These are phyloP conservation scores for Murraya paniculata DNA, from an alignment of 345 rosid genomes.

Conservation along the genomic window DNA sequence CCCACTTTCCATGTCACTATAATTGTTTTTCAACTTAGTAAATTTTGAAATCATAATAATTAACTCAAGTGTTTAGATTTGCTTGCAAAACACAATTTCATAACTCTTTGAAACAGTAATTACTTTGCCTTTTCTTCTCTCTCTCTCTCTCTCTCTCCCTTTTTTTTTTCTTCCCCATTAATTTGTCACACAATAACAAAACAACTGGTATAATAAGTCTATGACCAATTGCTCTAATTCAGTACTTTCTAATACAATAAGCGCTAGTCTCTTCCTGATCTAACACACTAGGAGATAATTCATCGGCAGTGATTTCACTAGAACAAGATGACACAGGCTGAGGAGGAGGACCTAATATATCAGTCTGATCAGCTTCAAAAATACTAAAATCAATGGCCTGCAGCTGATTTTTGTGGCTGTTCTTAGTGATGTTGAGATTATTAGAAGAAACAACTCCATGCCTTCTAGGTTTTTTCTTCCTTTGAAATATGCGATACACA, in stretches of 20 bases:
- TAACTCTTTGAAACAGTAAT: slow-evolving; percentile 11
- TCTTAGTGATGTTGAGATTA: neutral
- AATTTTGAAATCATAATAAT: neutral
- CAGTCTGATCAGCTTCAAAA: slow-evolving; percentile 12
- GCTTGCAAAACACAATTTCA: slow-evolving; percentile 25
- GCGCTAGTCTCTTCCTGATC: slow-evolving; percentile 37
- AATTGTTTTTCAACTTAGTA: slow-evolving; percentile 5
- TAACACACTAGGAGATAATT: slow-evolving; percentile 21
- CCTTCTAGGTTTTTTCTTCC: slow-evolving; percentile 37
- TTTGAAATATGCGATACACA: slow-evolving; percentile 60
- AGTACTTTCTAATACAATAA: slow-evolving; percentile 20
- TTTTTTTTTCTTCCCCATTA: neutral
- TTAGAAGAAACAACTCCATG: slow-evolving; percentile 19
- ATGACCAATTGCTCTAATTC: slow-evolving; percentile 7
- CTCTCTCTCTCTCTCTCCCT: neutral
- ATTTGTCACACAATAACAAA: slow-evolving; percentile 7
- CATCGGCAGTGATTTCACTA: slow-evolving; percentile 36
- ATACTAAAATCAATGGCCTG: neutral
- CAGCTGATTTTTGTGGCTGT: slow-evolving; percentile 1
- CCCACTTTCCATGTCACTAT: slow-evolving; percentile 14
- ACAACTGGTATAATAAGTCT: neutral
- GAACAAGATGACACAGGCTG: slow-evolving; percentile 63
- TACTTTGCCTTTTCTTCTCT: neutral
- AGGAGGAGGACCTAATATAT: slow-evolving; percentile 35
- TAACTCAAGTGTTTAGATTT: slow-evolving; percentile 7